A percentile compares a stretch with the other conserved stretches of the same genome.
These are phyloP conservation scores for Syzygium oleosum DNA, from an alignment of 345 rosid species.

Conservation along the genomic window DNA sequence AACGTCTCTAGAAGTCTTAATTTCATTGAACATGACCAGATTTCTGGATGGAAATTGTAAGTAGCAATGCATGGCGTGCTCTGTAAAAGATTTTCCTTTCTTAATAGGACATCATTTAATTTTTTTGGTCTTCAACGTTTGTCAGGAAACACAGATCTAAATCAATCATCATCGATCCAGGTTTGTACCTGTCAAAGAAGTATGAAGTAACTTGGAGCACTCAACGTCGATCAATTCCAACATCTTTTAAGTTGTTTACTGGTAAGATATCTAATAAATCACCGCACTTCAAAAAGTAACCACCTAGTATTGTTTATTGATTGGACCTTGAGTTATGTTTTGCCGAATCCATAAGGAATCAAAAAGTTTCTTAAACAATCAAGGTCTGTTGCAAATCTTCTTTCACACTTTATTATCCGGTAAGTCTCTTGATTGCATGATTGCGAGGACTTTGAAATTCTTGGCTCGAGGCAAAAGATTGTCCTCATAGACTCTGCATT, in stretches of 20 bases:
- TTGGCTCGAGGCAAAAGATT: not conserved
- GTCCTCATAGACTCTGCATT: not conserved
- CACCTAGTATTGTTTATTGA: not conserved
- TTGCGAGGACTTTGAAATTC: not conserved
- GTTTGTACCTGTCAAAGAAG: conserved; percentile 85
- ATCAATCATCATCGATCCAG: conserved; percentile 91
- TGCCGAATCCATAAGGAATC: not conserved
- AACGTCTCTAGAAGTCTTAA: conserved; percentile 67
- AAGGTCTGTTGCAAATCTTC: not conserved
- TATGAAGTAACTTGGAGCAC: conserved; percentile 79
- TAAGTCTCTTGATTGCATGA: not conserved
- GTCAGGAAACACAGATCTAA: conserved; percentile 78
- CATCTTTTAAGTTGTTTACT: conserved; percentile 80
- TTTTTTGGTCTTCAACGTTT: not conserved
- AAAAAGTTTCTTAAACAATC: not conserved
- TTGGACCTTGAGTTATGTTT: not conserved
- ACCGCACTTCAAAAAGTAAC: not conserved
- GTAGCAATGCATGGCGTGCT: not conserved
- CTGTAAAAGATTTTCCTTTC: not conserved
- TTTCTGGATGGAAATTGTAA: conserved; percentile 94
- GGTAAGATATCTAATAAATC: conserved; percentile 27
- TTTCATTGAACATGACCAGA: conserved; percentile 72
- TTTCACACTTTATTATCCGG: not conserved
- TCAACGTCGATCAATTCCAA: conserved; percentile 84
- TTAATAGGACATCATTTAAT: not conserved